Evolutionary conservation across 2,329 filamentous ascomycete species (phyloP), one percentile per base, ranked within the genome.

Genomic region (Paraphoma sp.): DNA sequence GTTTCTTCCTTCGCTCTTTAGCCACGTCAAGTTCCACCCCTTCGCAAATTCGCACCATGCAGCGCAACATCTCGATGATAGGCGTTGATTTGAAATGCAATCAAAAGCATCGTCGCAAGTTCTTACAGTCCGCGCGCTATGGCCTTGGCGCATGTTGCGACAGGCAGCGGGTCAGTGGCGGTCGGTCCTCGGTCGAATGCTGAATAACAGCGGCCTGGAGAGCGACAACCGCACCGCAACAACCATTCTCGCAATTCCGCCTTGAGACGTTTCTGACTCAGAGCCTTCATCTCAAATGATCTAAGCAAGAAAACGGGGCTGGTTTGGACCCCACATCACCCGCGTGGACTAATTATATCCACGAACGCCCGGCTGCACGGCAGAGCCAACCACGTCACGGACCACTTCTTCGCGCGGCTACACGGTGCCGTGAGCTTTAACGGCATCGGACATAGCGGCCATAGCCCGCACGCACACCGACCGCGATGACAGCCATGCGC

Each of bases 1-100:
- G 58, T 65, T 65, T 63, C 63, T 64, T 62, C 52, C 58, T 62
- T 56, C 51, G 54, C 41, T 49, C 44, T 54, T 45, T 60, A 48
- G 51, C 62, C 50, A 57, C 45, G 45, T 62, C 58, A 48, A 56
- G 48, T 10, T 54, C 43, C 53, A 56, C 36, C 41, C 53, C 43
- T 33, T 36, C 23, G 23, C 23, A 23, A 23, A 55, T 38, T 52
- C 45, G 28, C 45, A 42, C 45, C 38, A 41, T 57, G 51, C 45
- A 29, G 53, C 50, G 40, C 30, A 49, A 28, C 31, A 48, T 52
- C 45, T 54, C 48, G 55, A 52, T 40, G 53, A 51, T 51, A 44
- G 57, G 42, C 51, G 45, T 54, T 52, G 52, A 50, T 58, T 57
- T 56, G 53, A 47, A 62, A 62, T 53, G 51, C 51, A 54, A 57